Conservation (phyloP, 495 filamentous ascomycete species). For the Massariosphaeria phaeospora region DNA sequence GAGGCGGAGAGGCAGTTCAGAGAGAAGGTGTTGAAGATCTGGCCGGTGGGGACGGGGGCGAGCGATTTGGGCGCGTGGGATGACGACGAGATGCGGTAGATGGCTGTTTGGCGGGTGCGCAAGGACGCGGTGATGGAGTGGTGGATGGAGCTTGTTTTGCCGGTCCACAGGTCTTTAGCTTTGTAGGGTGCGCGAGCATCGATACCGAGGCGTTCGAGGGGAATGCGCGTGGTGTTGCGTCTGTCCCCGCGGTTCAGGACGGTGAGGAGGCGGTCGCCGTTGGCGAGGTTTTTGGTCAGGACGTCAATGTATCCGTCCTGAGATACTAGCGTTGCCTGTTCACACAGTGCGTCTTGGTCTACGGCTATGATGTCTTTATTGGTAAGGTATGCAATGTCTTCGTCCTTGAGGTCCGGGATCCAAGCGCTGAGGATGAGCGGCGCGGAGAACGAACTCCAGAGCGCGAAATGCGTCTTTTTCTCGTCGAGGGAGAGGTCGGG, state of each 20-base stretch:
- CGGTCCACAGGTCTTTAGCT: slow-evolving; percentile 20
- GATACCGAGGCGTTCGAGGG: slow-evolving; percentile 15
- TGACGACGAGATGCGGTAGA: slow-evolving; percentile 13
- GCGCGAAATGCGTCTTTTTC: slow-evolving; percentile 43
- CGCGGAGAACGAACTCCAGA: slow-evolving; percentile 43
- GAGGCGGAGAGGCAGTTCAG: slow-evolving; percentile 17
- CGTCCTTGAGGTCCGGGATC: slow-evolving; percentile 39
- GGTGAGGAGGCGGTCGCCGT: slow-evolving; percentile 23
- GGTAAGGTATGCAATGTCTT: slow-evolving; percentile 38
- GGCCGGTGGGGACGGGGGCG: slow-evolving; percentile 14
- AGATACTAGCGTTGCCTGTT: slow-evolving; percentile 44
- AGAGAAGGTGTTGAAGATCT: slow-evolving; percentile 27
- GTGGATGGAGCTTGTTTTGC: neutral
- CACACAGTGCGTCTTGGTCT: slow-evolving; percentile 42
- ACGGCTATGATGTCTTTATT: slow-evolving; percentile 43
- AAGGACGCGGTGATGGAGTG: neutral
- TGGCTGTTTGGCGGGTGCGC: slow-evolving; percentile 3
- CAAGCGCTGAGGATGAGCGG: slow-evolving; percentile 45
- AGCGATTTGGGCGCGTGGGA: neutral
- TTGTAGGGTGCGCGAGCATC: slow-evolving; percentile 6
- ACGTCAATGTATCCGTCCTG: slow-evolving; percentile 33
- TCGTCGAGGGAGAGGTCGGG: slow-evolving; percentile 40
- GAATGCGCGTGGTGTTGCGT: slow-evolving; percentile 1
- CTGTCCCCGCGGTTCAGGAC: slow-evolving; percentile 13
- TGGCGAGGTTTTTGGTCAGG: slow-evolving; percentile 27